phyloP scores from a whole-genome alignment of 371 early-diverging fungal genomes.

The Rhizopus sp. region DNA sequence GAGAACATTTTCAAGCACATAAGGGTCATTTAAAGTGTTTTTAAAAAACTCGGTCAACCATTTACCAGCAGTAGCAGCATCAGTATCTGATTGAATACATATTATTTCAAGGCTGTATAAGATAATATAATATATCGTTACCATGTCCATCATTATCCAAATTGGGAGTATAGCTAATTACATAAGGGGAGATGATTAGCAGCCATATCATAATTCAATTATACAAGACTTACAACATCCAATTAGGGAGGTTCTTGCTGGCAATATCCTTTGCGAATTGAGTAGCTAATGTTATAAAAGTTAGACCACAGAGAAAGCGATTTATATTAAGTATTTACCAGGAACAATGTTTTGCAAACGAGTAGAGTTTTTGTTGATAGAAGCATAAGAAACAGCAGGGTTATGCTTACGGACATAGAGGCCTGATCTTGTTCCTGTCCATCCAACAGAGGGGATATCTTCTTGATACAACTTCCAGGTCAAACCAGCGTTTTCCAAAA shows the following conservation, averaged over 20 bases:
- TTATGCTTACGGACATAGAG: conserved; percentile 49
- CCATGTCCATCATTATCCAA: conserved; percentile 30
- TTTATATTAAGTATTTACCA: conserved; percentile 8
- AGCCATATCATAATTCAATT: neutral
- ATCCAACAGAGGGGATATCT: conserved; percentile 49
- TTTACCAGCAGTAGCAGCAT: conserved; percentile 28
- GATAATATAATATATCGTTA: neutral
- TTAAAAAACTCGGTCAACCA: conserved; percentile 29
- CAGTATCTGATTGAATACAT: conserved; percentile 18
- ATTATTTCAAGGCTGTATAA: no score
- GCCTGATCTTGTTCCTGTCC: conserved; percentile 25
- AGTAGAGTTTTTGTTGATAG: conserved; percentile 33
- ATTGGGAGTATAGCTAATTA: conserved; percentile 26
- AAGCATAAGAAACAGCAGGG: conserved; percentile 55
- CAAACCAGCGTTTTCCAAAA: conserved; percentile 56
- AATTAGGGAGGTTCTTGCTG: conserved; percentile 24
- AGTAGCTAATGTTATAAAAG: conserved; percentile 3
- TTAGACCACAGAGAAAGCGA: neutral
- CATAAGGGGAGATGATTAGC: neutral
- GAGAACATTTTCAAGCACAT: conserved; percentile 21
- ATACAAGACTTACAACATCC: conserved; percentile 21
- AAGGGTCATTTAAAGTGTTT: conserved; percentile 20
- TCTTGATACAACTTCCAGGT: conserved; percentile 67
- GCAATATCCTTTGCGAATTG: conserved; percentile 27
- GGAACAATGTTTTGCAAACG: conserved; percentile 46